A percentile compares a stretch with the other conserved stretches of the same genome.
Evolutionary conservation across 2,329 filamentous ascomycete species (phyloP).

Genomic region (Talaromyces pinophilus): DNA sequence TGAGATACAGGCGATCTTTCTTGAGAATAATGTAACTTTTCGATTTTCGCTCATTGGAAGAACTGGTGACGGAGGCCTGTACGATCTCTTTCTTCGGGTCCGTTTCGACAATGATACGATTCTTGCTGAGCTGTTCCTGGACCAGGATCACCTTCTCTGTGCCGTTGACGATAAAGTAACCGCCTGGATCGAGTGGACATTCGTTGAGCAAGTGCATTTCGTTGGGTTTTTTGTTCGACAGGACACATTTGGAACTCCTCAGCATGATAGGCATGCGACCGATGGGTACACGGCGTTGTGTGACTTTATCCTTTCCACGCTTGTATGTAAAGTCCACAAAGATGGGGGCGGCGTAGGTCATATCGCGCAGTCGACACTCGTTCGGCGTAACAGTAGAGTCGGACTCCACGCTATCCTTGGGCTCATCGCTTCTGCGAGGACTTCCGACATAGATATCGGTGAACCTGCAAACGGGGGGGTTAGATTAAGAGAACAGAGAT

Average conservation of each 20-base stretch:
- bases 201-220: slow-evolving; percentile 93
- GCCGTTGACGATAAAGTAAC: slow-evolving; percentile 96
- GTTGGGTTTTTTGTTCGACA: slow-evolving; percentile 78
- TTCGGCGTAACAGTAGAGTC: slow-evolving; percentile 75
- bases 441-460: slow-evolving; percentile 84
- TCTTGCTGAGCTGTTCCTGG: slow-evolving; percentile 98
- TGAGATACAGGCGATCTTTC: slow-evolving; percentile 84
- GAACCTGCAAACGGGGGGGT: slow-evolving; percentile 49
- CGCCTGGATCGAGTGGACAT: slow-evolving; percentile 91
- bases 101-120: slow-evolving; percentile 94
- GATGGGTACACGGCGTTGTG: slow-evolving; percentile 69
- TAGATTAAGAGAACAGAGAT: background rate
- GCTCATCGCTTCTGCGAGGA: slow-evolving; percentile 76
- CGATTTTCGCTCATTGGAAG: slow-evolving; percentile 94
- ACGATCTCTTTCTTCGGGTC: slow-evolving; percentile 90
- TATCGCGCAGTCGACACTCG: slow-evolving; percentile 92
- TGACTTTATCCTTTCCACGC: slow-evolving; percentile 74
- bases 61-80: slow-evolving; percentile 94
- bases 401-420: slow-evolving; percentile 51
- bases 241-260: slow-evolving; percentile 87
- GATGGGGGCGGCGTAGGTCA: slow-evolving; percentile 97
- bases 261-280: slow-evolving; percentile 96
- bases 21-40: slow-evolving; percentile 96
- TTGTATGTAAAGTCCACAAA: slow-evolving; percentile 90
- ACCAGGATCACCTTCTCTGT: slow-evolving; percentile 99